Evolutionary conservation across 306 rosid species (phyloP).

Genomic region (Prunus fruticosa): DNA sequence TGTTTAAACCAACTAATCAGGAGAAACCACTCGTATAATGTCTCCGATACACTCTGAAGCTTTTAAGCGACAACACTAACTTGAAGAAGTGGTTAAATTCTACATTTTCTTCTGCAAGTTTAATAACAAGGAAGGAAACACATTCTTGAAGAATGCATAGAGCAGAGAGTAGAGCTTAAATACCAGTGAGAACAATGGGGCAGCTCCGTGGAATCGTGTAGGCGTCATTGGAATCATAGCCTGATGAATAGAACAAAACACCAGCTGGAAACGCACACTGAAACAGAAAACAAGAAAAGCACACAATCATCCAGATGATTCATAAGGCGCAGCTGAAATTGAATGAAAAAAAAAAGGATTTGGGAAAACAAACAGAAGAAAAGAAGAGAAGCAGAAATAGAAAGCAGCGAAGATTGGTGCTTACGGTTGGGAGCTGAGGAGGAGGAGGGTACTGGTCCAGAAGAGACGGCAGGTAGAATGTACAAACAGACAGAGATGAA

Average conservation of each 20-base stretch:
- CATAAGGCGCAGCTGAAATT: slow-evolving; percentile 11
- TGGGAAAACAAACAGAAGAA: slow-evolving; percentile 5
- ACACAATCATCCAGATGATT: not conserved
- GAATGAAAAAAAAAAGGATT: not conserved
- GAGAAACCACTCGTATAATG: not conserved
- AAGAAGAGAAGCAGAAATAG: not conserved
- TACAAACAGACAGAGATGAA: not conserved
- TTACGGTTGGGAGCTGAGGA: slow-evolving; percentile 92
- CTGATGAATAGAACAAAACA: slow-evolving; percentile 63
- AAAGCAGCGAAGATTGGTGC: slow-evolving; percentile 6
- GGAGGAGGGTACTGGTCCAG: slow-evolving; percentile 91
- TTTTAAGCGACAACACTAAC: too few relatives aligned
- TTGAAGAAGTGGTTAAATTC: not conserved
- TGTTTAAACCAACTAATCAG: not conserved
- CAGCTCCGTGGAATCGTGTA: slow-evolving; percentile 78
- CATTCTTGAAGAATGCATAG: not conserved
- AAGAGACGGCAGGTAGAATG: slow-evolving; percentile 67
- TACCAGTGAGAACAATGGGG: slow-evolving; percentile 93
- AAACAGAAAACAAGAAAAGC: slow-evolving; percentile 9
- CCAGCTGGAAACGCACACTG: slow-evolving; percentile 98
- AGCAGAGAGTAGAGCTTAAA: slow-evolving; percentile 6
- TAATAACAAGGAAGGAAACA: not conserved
- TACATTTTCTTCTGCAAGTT: not conserved
- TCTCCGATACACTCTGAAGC: not conserved
- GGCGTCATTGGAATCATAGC: slow-evolving; percentile 61